Evolutionary conservation across 768 basidiomycete genomes (phyloP), one percentile per base, ranked within the genome.

Genomic region (Auricularia heimuer): DNA sequence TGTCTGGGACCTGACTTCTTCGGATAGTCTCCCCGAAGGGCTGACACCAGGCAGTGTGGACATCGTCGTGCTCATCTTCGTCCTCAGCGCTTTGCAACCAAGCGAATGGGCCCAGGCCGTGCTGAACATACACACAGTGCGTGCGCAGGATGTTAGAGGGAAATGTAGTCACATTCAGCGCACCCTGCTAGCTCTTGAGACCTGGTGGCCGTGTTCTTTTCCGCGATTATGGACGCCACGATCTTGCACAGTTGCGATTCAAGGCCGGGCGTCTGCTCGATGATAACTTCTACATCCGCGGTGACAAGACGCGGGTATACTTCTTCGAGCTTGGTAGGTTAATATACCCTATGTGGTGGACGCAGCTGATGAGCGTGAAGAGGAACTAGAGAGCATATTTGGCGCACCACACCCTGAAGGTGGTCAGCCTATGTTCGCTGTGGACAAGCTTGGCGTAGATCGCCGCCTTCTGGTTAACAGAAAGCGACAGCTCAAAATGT

Each of bases 231-330:
- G 97, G 96, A 2, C 85, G 96, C 33, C 82, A 98, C 71, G 96
- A 99, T 72, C 83, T 99, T 56, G 92, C 97, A 1, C 96, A 98
- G 74, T 79, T 99, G 56, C 83, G 97, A 10, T 97, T 99, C 80
- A 97, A 93, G 75, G 81, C 82, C 4, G 86, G 88, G 1, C 82
- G 97, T 11, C 82, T 98, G 64, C 83, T 98, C 11, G 90, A 93
- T 54, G 93, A 95, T 60, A 95, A 97, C 73, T 88, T 99, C 68
- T 99, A 99, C 71, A 89, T 97, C 62, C 84, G 97, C 44, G 97
- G 97, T 0, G 97, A 99, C 77, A 95, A 93, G 71, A 98, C 97
- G 0, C 81, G 97, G 45, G 97, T 99, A 0, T 98, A 98, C 75
- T 99, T 98, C 74, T 99, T 99, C 69, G 89, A 92, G 66, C 74